A percentile compares a stretch with the other conserved stretches of the same genome.
phyloP scores from a whole-genome alignment of 2,329 filamentous ascomycete genomes.

The Aspergillus sclerotialis region DNA sequence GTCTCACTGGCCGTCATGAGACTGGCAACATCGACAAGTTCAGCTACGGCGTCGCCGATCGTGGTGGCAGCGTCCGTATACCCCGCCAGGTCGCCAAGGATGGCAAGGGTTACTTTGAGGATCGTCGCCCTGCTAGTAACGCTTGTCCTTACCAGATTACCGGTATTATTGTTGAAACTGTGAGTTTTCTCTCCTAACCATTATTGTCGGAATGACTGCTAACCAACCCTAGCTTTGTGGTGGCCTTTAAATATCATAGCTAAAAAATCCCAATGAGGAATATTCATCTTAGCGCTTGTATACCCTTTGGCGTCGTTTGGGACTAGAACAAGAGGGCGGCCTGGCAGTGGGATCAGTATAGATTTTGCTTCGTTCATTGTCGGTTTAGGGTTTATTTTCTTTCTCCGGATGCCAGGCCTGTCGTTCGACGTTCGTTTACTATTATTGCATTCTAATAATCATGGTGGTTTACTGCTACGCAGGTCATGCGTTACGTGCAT shows the following conservation, averaged over 20 bases:
- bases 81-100: constrained; percentile 77
- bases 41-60: constrained; percentile 90
- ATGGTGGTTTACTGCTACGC: constrained; percentile 10
- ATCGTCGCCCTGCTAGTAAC: constrained; percentile 75
- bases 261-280: constrained; percentile 13
- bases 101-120: constrained; percentile 92
- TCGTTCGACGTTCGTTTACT: constrained; percentile 16
- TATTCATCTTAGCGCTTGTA: constrained; percentile 32
- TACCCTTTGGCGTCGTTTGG: constrained; percentile 34
- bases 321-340: constrained; percentile 28
- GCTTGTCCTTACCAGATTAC: constrained; percentile 81
- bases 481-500: constrained; percentile 20
- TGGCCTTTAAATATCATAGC: constrained; percentile 26
- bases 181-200: constrained; percentile 17
- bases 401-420: constrained; percentile 14
- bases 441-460: constrained; percentile 16
- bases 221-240: constrained; percentile 29
- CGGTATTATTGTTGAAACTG: constrained; percentile 71
- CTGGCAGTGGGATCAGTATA: constrained; percentile 25
- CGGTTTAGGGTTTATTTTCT: constrained; percentile 11
- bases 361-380: constrained; percentile 19
- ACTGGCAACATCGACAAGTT: constrained; percentile 91
- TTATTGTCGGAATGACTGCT: neutral
- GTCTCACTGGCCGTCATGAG: constrained; percentile 90
- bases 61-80: constrained; percentile 88